Base-by-base conservation (phyloP, 345 rosid genomes). In the Eucalyptus grandis region DNA sequence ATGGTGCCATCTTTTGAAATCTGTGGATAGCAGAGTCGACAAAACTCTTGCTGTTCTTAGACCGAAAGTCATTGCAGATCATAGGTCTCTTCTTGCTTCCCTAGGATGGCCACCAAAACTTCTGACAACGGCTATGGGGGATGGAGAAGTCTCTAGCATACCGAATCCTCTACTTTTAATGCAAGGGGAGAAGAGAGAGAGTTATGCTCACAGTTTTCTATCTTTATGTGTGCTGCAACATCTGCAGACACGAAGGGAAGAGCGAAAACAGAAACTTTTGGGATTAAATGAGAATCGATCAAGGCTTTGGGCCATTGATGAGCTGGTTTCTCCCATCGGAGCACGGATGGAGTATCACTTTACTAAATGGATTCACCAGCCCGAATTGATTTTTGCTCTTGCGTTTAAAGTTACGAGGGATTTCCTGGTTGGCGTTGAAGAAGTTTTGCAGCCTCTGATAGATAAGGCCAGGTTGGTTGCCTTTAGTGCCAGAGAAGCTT, bases 81-180 rank as follows among this genome's bases (percentile, higher is more conserved):
- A 96, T 21, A 94, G 99, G 87, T 90, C 95, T 87, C 94, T 96
- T 93, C 98, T 97, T 89, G 91, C 94, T 54, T 96, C 96, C 87
- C 90, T 97, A 85, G 98, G 98, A 58, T 96, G 98, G 99, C 99
- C 99, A 49, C 98, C 98, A 3, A 94, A 93, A 91, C 94, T 97
- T 49, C 49, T 91, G 49, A 88, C 95, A 31, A 87, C 92, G 30
- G 93, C 91, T 49, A 88, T 40, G 6, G 96, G 93, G 83, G 89
- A 46, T 86, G 91, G 91, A 86, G 95, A 91, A 82, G 83, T 88
- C 88, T 83, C 92, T 82, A 82, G 87, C 56, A 77, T 95, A 91
- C 94, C 94, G 14, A 95, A 97, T 87, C 99, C 98, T 50, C 93
- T 95, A 62, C 91, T 92, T 83, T 88, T 94, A 88, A 94, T 97